Percentiles rank a stretch among this genome's conserved stretches.
Conservation (phyloP, 1,284 basidiomycete species). For the Mrakiaceae sp. region DNA sequence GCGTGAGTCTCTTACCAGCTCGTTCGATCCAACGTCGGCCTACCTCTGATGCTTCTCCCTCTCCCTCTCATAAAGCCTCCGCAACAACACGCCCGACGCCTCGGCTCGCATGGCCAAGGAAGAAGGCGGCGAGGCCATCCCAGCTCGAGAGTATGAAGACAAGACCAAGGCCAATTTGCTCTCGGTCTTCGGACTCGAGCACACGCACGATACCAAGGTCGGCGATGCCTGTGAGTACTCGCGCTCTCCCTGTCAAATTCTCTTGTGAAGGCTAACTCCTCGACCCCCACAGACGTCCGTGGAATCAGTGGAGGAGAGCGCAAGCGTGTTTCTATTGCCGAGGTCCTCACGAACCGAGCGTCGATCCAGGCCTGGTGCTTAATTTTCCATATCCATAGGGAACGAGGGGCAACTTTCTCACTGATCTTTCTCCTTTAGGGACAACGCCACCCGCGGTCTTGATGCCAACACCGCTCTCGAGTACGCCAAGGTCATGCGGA, state of each 20-base stretch:
- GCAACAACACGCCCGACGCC: slow-evolving; percentile 25
- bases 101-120: slow-evolving; percentile 22
- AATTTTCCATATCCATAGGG: slow-evolving; percentile 57
- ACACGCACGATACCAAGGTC: slow-evolving; percentile 18
- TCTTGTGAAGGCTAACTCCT: neutral
- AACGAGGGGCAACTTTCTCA: slow-evolving; percentile 46
- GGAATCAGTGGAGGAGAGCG: slow-evolving; percentile 65
- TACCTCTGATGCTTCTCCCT: too few relatives aligned
- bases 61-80: neutral
- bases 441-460: slow-evolving; percentile 65
- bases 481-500: slow-evolving; percentile 57
- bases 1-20: slow-evolving; percentile 16
- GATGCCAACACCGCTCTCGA: slow-evolving; percentile 77
- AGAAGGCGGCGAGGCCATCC: slow-evolving; percentile 19
- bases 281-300: slow-evolving; percentile 37
- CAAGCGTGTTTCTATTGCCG: slow-evolving; percentile 59
- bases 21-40: neutral
- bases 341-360: slow-evolving; percentile 50
- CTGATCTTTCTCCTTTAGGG: slow-evolving; percentile 37
- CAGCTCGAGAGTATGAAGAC: slow-evolving; percentile 9
- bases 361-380: slow-evolving; percentile 48
- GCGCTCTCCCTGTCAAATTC: neutral
- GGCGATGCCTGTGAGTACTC: slow-evolving; percentile 11
- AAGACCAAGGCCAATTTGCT: slow-evolving; percentile 5
- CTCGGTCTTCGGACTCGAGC: slow-evolving; percentile 3